Conservation (phyloP, 2,329 filamentous ascomycete genomes). For the Paracoccidioides brasiliensis region DNA sequence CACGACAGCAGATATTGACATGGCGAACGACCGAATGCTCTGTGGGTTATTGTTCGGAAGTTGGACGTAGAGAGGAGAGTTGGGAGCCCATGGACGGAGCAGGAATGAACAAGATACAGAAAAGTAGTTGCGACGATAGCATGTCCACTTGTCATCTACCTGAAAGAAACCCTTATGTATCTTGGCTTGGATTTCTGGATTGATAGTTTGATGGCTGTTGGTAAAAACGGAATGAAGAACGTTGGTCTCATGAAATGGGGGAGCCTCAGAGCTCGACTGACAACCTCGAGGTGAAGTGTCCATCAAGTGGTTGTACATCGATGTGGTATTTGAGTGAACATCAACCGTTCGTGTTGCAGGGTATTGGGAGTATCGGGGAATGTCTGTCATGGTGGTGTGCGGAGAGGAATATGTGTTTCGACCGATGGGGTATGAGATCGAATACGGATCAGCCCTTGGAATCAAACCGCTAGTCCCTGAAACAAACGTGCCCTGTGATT, state of each 20-base stretch:
- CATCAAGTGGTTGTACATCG: conserved; percentile 20
- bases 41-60: conserved; percentile 33
- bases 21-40: conserved; percentile 60
- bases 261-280: conserved; percentile 25
- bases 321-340: conserved; percentile 19
- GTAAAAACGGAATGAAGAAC: conserved; percentile 24
- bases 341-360: conserved; percentile 22
- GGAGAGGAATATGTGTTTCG: conserved; percentile 20
- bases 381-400: conserved; percentile 20
- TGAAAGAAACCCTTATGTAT: conserved; percentile 86
- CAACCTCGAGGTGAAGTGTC: conserved; percentile 18
- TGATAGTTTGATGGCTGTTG: conserved; percentile 37
- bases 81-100: conserved; percentile 47
- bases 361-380: conserved; percentile 23
- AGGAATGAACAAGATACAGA: conserved; percentile 69
- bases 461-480: conserved; percentile 19
- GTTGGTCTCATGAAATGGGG: conserved; percentile 31
- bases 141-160: conserved; percentile 74
- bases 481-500: conserved; percentile 19
- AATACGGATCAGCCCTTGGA: conserved; percentile 29
- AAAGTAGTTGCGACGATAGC: conserved; percentile 86
- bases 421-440: conserved; percentile 22
- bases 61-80: conserved; percentile 45
- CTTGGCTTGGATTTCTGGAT: conserved; percentile 60
- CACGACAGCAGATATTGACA: conserved; percentile 73